Conservation (phyloP, 2,329 filamentous ascomycete species). For the Colletotrichum sp. region DNA sequence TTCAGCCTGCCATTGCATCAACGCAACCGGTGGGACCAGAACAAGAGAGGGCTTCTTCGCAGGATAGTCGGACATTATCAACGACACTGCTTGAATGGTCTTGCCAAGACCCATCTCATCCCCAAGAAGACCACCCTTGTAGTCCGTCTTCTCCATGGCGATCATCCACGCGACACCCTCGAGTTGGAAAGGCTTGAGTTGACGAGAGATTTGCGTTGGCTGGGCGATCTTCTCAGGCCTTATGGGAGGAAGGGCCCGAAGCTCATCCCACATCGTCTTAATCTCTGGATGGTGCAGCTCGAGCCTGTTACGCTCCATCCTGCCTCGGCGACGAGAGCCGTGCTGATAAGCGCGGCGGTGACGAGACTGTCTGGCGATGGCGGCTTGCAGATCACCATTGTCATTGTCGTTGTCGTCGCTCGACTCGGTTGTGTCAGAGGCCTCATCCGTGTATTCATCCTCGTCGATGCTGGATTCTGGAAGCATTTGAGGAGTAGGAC, state of each 20-base stretch:
- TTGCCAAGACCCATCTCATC: slow-evolving; percentile 99
- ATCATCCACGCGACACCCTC: slow-evolving; percentile 96
- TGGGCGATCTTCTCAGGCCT: slow-evolving; percentile 68
- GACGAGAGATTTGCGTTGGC: slow-evolving; percentile 78
- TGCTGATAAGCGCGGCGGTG: slow-evolving; percentile 37
- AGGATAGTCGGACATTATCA: slow-evolving; percentile 98
- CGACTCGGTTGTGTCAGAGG: background rate
- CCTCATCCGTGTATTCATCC: background rate
- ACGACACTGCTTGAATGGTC: slow-evolving; percentile 95
- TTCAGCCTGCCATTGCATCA: slow-evolving; percentile 94
- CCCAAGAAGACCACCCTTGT: slow-evolving; percentile 88
- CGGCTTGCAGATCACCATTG: background rate
- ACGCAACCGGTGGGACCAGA: slow-evolving; percentile 87
- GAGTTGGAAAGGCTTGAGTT: slow-evolving; percentile 91
- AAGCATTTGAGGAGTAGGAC: background rate
- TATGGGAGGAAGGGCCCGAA: slow-evolving; percentile 72
- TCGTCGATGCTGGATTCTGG: background rate
- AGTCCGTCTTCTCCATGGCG: slow-evolving; percentile 83
- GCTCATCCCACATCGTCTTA: slow-evolving; percentile 81
- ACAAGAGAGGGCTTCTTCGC: slow-evolving; percentile 80
- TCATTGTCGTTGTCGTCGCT: background rate
- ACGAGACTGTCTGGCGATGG: slow-evolving; percentile 22
- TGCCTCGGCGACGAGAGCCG: slow-evolving; percentile 28
- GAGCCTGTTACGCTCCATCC: slow-evolving; percentile 67
- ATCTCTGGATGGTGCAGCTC: slow-evolving; percentile 81